phyloP scores from a whole-genome alignment of 805 yeast genomes.

The Cyberlindnera samutprakarnensis region DNA sequence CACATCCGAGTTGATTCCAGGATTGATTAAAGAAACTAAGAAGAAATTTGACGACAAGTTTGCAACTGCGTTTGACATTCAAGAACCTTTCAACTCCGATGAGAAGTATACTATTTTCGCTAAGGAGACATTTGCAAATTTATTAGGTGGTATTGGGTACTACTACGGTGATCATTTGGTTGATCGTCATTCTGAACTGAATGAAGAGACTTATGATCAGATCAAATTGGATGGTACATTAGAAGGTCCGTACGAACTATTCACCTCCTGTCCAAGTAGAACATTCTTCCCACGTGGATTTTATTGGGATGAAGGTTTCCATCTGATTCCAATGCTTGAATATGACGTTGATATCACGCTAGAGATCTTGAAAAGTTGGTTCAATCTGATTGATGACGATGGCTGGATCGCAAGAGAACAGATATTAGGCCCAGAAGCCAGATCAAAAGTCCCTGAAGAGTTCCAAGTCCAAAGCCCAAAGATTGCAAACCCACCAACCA shows the following conservation, averaged over 20 bases:
- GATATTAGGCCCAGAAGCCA: constrained; percentile 84
- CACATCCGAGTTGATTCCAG: constrained; percentile 22
- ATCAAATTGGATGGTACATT: constrained; percentile 39
- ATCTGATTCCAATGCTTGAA: constrained; percentile 70
- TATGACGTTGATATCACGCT: constrained; percentile 79
- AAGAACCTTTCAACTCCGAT: constrained; percentile 42
- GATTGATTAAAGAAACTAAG: constrained; percentile 13
- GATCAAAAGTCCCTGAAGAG: constrained; percentile 78
- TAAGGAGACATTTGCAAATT: constrained; percentile 69
- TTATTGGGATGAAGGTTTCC: constrained; percentile 99
- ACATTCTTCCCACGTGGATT: constrained; percentile 96
- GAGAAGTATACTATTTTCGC: constrained; percentile 54
- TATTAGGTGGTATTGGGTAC: constrained; percentile 86
- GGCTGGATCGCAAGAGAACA: constrained; percentile 98
- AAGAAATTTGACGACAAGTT: constrained; percentile 46
- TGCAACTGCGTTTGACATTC: constrained; percentile 37
- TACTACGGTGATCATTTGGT: constrained; percentile 79
- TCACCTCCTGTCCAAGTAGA: constrained; percentile 84
- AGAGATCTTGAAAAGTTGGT: constrained; percentile 84
- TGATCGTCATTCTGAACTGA: constrained; percentile 60
- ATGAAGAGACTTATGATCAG: constrained; percentile 61
- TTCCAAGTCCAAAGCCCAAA: constrained; percentile 83
- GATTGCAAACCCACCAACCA: constrained; percentile 93
- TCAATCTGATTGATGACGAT: constrained; percentile 70
- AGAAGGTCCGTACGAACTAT: constrained; percentile 74